Conservation (phyloP, 768 basidiomycete genomes). For the Russula foetens region DNA sequence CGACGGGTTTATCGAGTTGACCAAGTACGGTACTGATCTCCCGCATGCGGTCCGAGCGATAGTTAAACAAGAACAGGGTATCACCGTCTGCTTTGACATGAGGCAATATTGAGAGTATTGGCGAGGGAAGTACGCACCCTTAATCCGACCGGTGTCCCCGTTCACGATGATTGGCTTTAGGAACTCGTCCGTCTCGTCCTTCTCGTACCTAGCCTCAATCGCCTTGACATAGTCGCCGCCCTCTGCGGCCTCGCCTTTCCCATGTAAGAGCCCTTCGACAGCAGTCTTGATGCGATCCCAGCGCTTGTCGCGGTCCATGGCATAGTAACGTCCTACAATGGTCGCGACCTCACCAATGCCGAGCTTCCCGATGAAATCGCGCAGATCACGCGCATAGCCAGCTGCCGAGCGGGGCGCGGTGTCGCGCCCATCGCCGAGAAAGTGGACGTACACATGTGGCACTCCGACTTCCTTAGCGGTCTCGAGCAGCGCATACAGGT, state of each 20-base stretch:
- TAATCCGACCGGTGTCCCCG: conserved; percentile 68
- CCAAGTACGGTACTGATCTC: conserved; percentile 83
- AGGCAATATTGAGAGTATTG: neutral
- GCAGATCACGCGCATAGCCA: conserved; percentile 68
- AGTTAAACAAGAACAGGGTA: conserved; percentile 95
- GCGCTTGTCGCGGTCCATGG: conserved; percentile 95
- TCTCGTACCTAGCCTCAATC: conserved; percentile 68
- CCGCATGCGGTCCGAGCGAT: conserved; percentile 93
- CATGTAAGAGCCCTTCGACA: conserved; percentile 68
- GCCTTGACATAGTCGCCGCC: conserved; percentile 52
- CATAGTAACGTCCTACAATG: conserved; percentile 86
- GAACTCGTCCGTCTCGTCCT: conserved; percentile 91
- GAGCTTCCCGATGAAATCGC: conserved; percentile 70
- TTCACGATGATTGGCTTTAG: conserved; percentile 90
- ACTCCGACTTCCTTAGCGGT: conserved; percentile 82
- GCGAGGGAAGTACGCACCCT: conserved; percentile 41
- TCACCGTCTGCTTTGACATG: conserved; percentile 52
- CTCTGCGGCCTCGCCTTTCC: conserved; percentile 52
- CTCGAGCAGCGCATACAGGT: conserved; percentile 85
- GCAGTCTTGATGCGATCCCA: conserved; percentile 94
- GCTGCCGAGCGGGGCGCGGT: conserved; percentile 82
- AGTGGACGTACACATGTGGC: conserved; percentile 85
- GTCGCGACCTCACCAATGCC: conserved; percentile 77
- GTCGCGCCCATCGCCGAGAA: conserved; percentile 91
- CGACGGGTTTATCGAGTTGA: conserved; percentile 73